These are phyloP conservation scores for Clavispora santaluciae DNA, from an alignment of 805 yeast genomes.

Conservation along the genomic window DNA sequence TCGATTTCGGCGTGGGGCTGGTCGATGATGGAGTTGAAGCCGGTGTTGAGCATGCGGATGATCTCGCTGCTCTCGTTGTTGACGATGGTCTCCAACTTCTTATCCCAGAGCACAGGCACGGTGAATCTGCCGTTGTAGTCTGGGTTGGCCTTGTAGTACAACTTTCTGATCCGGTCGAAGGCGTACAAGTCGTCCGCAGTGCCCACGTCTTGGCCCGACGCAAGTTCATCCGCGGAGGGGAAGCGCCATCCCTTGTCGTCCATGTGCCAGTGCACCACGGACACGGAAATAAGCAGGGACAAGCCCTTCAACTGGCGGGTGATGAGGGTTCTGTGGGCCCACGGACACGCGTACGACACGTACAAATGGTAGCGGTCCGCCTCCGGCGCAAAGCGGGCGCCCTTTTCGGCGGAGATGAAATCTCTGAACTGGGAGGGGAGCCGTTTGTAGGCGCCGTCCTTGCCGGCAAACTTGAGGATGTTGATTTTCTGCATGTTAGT, in stretches of 20 bases:
- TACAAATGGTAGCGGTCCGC: constrained; percentile 79
- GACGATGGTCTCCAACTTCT: constrained; percentile 74
- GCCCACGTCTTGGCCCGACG: constrained; percentile 36
- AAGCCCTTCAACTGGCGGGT: constrained; percentile 70
- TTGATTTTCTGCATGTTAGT: constrained; percentile 26
- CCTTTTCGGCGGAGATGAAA: constrained; percentile 51
- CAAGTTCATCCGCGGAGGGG: constrained; percentile 43
- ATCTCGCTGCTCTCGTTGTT: constrained; percentile 90
- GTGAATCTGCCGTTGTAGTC: constrained; percentile 80
- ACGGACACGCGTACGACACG: constrained; percentile 89
- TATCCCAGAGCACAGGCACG: constrained; percentile 93
- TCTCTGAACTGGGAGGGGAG: constrained; percentile 58
- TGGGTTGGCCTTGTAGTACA: constrained; percentile 72
- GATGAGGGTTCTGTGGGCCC: constrained; percentile 88
- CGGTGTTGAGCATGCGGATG: constrained; percentile 75
- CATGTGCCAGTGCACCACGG: constrained; percentile 90
- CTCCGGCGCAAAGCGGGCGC: constrained; percentile 68
- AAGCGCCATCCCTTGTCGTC: constrained; percentile 90
- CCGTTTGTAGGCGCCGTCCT: constrained; percentile 55
- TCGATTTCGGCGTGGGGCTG: constrained; percentile 47
- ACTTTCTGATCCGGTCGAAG: constrained; percentile 54
- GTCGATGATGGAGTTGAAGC: constrained; percentile 57
- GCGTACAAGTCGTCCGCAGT: constrained; percentile 48
- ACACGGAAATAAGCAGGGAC: constrained; percentile 51
- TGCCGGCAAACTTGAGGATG: constrained; percentile 46